A percentile compares a stretch with the other conserved stretches of the same genome.
Conservation (phyloP, 306 rosid species). For the Dicorynia guianensis region DNA sequence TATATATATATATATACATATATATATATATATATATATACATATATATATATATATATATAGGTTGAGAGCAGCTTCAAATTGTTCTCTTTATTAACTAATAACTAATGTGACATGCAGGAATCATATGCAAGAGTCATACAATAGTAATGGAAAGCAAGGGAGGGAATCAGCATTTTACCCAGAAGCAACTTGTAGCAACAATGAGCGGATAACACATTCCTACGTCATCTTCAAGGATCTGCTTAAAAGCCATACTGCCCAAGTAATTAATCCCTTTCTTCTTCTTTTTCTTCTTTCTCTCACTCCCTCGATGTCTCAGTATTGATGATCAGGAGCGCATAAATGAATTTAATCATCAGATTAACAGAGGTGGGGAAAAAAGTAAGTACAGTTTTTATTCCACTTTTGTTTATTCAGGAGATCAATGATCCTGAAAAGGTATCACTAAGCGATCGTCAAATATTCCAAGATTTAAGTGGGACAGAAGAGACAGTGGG, state of each 20-base stretch:
- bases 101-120: constrained; percentile 45
- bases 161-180: constrained; percentile 4
- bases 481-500: constrained; percentile 19
- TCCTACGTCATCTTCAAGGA: constrained; percentile 67
- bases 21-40: not conserved
- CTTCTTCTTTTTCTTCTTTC: no score
- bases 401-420: constrained; percentile 36
- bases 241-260: constrained; percentile 47
- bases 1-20: no score
- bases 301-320: constrained; percentile 23
- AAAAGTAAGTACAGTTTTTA: not conserved
- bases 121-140: constrained; percentile 44
- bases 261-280: constrained; percentile 49
- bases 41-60: no score
- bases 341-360: not conserved
- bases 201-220: constrained; percentile 50
- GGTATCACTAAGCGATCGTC: constrained; percentile 43
- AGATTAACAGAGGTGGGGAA: not conserved
- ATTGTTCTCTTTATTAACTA: not conserved
- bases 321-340: not conserved
- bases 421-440: constrained; percentile 34
- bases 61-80: not conserved
- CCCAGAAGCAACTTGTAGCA: constrained; percentile 21
- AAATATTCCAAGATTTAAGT: constrained; percentile 36
- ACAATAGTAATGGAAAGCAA: constrained; percentile 28